These are phyloP conservation scores for Rutstroemia sp. DNA, from an alignment of 2,329 filamentous ascomycete genomes.

Conservation along the genomic window DNA sequence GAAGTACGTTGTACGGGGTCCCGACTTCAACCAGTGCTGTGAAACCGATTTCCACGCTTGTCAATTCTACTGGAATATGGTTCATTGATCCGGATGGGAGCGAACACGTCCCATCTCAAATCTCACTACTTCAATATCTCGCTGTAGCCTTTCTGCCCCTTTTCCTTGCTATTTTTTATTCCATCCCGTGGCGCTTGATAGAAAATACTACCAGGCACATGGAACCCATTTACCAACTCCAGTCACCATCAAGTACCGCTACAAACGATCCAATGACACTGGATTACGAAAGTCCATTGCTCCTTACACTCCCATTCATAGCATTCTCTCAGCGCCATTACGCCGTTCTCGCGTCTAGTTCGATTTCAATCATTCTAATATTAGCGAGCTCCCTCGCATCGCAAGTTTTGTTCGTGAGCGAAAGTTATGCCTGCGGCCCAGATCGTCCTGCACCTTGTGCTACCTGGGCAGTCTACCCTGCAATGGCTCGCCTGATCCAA, in stretches of 20 bases:
- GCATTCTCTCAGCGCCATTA: not conserved
- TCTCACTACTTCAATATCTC: not conserved
- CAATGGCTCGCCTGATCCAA: not conserved
- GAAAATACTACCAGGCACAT: not conserved
- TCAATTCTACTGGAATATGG: not conserved
- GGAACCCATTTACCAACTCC: not conserved
- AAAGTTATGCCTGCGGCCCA: not conserved
- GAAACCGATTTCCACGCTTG: not conserved
- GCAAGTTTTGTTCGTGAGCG: not conserved
- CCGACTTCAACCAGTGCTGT: too few species aligned
- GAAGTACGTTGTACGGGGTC: not conserved
- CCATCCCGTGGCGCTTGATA: not conserved
- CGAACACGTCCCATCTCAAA: not conserved
- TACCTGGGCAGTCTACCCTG: not conserved
- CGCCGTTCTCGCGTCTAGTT: not conserved
- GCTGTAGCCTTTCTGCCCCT: not conserved
- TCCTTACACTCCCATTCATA: not conserved
- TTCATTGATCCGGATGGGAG: not conserved
- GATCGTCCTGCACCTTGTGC: not conserved
- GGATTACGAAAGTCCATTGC: not conserved
- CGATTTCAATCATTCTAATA: not conserved
- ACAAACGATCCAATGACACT: not conserved
- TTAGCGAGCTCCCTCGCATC: not conserved
- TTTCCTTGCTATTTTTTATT: not conserved
- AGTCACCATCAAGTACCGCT: not conserved